Evolutionary conservation across 2,329 filamentous ascomycete genomes (phyloP), one percentile per base, ranked within the genome.

Genomic region (Arthroderma sp.): DNA sequence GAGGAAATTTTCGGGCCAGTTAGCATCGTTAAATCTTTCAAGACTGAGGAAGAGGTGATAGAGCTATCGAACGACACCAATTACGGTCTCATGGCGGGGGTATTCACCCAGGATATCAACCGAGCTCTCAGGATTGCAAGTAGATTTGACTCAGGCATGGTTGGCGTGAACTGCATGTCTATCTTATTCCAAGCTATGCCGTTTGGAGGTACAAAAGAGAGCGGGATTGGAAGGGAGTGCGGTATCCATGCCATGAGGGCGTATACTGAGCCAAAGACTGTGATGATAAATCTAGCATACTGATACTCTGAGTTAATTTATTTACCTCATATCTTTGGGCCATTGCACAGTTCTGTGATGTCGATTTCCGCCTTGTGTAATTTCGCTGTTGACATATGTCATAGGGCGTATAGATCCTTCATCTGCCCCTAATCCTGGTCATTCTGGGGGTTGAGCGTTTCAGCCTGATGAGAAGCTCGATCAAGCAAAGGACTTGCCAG

Each of bases 191-290:
- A 68, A 36, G 58, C 46, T 4, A 59, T 63, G 3, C 71, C 72
- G 0, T 74, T 75, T 51, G 71, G 72, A 29, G 72, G 72, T 5
- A 64, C 52, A 42, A 75, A 74, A 61, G 62, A 70, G 56, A 69
- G 64, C 46, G 72, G 72, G 0, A 49, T 68, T 10, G 72, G 72
- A 2, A 57, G 70, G 3, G 72, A 75, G 56, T 66, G 66, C 42
- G 70, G 66, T 15, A 65, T 70, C 29, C 58, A 72, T 51, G 68
- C 65, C 5, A 56, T 73, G 48, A 61, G 68, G 28, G 63, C 64
- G 31, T 74, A 65, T 44, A 73, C 70, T 0, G 69, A 73, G 53
- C 59, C 66, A 10, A 74, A 74, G 63, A 71, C 69, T 0, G 64
- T 72, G 9, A 66, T 72, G 61, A 59, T 72, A 11, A 69, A 73